Percentiles rank a stretch among this genome's conserved stretches.
Conservation (phyloP, 306 rosid genomes). For the Castanospermum australe region DNA sequence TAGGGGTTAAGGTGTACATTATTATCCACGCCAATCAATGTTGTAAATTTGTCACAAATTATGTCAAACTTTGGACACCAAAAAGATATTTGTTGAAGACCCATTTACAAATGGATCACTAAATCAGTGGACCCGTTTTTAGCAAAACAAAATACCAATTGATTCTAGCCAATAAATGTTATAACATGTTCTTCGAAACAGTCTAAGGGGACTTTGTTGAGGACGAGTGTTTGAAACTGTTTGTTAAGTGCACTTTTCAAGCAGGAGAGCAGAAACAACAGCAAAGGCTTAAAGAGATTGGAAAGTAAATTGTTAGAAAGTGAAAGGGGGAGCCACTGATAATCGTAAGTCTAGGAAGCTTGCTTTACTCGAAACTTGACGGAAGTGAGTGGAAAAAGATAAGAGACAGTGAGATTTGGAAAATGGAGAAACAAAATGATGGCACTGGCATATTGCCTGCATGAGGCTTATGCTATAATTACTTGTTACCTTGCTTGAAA, state of each 20-base stretch:
- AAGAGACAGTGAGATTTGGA: conserved; percentile 26
- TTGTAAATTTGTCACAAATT: too few species aligned
- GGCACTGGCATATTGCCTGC: background rate
- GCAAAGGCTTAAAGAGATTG: background rate
- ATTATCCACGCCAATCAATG: too few species aligned
- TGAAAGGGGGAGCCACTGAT: conserved; percentile 25
- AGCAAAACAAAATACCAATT: too few species aligned
- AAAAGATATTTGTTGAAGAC: too few species aligned
- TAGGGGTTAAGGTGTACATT: too few species aligned
- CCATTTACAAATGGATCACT: too few species aligned
- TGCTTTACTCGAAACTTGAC: background rate
- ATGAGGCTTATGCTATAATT: conserved; percentile 5
- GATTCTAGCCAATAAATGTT: too few species aligned
- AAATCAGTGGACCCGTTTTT: too few species aligned
- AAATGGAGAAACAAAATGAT: background rate
- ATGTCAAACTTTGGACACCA: too few species aligned
- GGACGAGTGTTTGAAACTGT: background rate
- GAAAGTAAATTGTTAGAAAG: background rate
- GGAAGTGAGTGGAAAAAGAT: background rate
- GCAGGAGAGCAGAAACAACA: background rate
- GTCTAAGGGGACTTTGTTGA: background rate
- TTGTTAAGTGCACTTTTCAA: conserved; percentile 13
- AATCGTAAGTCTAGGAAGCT: background rate
- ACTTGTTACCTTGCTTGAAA: conserved; percentile 1
- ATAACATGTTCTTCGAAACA: background rate